Conservation (phyloP, 2,329 filamentous ascomycete genomes). For the Colletotrichum chlorophyti region DNA sequence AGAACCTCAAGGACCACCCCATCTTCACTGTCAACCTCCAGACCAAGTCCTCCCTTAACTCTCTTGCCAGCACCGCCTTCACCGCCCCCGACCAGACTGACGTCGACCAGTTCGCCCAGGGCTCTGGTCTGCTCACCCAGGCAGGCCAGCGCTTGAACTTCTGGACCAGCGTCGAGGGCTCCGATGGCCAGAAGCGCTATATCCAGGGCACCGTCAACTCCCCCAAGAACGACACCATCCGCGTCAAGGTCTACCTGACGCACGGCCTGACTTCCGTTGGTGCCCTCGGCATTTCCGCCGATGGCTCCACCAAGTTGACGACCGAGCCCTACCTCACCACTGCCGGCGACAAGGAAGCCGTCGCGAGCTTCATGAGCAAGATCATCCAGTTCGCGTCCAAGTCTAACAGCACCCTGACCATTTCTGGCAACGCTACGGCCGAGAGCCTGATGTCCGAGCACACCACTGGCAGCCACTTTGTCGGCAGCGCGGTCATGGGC, state of each 20-base stretch:
- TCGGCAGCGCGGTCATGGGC: conserved; percentile 55
- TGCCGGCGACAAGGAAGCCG: conserved; percentile 35
- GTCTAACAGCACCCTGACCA: conserved; percentile 32
- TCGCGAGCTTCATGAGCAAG: conserved; percentile 35
- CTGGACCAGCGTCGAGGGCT: conserved; percentile 51
- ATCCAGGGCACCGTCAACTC: conserved; percentile 55
- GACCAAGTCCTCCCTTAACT: conserved; percentile 34
- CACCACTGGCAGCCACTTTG: conserved; percentile 37
- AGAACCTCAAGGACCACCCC: conserved; percentile 44
- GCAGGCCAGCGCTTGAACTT: conserved; percentile 53
- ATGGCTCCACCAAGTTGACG: conserved; percentile 49
- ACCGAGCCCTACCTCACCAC: conserved; percentile 43
- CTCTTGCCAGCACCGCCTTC: conserved; percentile 12
- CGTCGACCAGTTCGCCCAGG: conserved; percentile 42
- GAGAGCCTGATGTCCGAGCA: conserved; percentile 34
- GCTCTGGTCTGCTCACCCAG: conserved; percentile 49
- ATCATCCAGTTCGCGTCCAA: conserved; percentile 35
- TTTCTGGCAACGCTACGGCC: conserved; percentile 32
- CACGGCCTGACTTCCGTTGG: conserved; percentile 56
- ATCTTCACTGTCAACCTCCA: conserved; percentile 38
- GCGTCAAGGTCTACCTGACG: conserved; percentile 57
- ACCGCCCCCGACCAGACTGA: conserved; percentile 34
- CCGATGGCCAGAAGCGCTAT: conserved; percentile 45
- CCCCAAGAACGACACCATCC: conserved; percentile 47
- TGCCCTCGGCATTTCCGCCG: conserved; percentile 48